These are phyloP conservation scores for Chlamydomonas reinhardtii DNA, from an alignment of 163 green algal species.

Conservation along the genomic window DNA sequence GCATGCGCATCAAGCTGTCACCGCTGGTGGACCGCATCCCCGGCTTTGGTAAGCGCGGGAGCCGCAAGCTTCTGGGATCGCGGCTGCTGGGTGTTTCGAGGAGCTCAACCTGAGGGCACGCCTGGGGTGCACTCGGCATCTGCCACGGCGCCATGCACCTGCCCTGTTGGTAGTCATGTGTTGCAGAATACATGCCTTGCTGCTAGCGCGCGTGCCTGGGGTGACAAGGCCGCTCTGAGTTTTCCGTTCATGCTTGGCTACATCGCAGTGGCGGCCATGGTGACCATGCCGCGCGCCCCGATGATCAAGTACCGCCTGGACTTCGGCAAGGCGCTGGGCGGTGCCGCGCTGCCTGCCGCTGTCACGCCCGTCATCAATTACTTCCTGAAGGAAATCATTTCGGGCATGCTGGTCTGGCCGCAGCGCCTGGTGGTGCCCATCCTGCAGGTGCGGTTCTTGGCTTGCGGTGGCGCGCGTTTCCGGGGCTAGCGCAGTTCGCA, in stretches of 20 bases:
- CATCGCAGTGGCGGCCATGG: conserved; percentile 55
- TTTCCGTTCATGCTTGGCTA: too few species aligned
- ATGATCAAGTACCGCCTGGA: conserved; percentile 86
- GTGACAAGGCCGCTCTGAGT: too few species aligned
- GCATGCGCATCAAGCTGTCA: conserved; percentile 73
- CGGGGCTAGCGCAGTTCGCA: too few species aligned
- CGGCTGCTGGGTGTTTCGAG: too few species aligned
- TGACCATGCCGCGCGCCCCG: conserved; percentile 70
- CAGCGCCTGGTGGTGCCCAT: conserved; percentile 85
- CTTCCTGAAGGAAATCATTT: conserved; percentile 79
- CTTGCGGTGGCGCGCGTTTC: too few species aligned
- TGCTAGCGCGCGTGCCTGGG: too few species aligned
- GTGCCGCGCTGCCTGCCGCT: conserved; percentile 62
- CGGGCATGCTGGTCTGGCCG: conserved; percentile 87
- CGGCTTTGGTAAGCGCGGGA: conserved; percentile 77
- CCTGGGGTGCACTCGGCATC: too few species aligned
- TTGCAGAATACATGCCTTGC: too few species aligned
- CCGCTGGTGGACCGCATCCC: conserved; percentile 84
- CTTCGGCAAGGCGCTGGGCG: conserved; percentile 83
- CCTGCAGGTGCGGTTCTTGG: neutral
- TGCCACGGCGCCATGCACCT: too few species aligned
- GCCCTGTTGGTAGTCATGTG: too few species aligned
- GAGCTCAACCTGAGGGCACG: too few species aligned
- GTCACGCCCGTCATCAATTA: conserved; percentile 82
- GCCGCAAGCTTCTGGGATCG: too few species aligned